A percentile compares a stretch with the other conserved stretches of the same genome.
phyloP scores from a whole-genome alignment of 1,139 yeast genomes.

The Geotrichum histeridarum region DNA sequence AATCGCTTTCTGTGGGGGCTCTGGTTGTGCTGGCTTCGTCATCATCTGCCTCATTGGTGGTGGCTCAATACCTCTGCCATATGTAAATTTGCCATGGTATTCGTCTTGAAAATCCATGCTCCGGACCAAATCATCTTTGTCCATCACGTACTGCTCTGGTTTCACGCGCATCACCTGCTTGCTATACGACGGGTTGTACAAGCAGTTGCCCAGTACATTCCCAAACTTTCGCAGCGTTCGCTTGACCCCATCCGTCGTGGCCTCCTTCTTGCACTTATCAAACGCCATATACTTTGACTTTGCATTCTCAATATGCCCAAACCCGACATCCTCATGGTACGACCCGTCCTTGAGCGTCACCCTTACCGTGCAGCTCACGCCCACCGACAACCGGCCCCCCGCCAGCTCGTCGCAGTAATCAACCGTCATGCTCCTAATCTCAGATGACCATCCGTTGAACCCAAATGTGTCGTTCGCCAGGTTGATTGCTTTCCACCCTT shows the following conservation, averaged over 20 bases:
- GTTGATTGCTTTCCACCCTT: slow-evolving; percentile 44
- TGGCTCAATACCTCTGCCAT: slow-evolving; percentile 28
- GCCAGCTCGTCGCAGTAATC: slow-evolving; percentile 34
- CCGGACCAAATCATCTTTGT: slow-evolving; percentile 11
- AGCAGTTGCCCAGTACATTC: slow-evolving; percentile 68
- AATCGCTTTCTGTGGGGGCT: not conserved
- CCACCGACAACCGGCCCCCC: slow-evolving; percentile 49
- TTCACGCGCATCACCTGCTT: slow-evolving; percentile 48
- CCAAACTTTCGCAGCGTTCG: slow-evolving; percentile 75
- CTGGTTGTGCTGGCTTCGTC: not conserved
- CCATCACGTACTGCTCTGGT: slow-evolving; percentile 14
- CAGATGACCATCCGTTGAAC: slow-evolving; percentile 59
- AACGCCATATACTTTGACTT: slow-evolving; percentile 60
- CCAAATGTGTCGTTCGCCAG: slow-evolving; percentile 66
- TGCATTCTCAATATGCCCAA: slow-evolving; percentile 66
- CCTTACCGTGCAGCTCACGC: slow-evolving; percentile 61
- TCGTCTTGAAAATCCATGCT: slow-evolving; percentile 12
- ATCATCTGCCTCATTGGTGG: not conserved
- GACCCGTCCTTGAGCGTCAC: slow-evolving; percentile 69
- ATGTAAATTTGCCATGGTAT: slow-evolving; percentile 37
- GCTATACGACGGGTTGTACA: slow-evolving; percentile 57
- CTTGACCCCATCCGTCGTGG: slow-evolving; percentile 71
- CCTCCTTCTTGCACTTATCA: slow-evolving; percentile 73
- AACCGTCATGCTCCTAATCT: slow-evolving; percentile 39
- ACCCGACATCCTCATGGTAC: slow-evolving; percentile 72